Evolutionary conservation across 768 basidiomycete genomes (phyloP), one percentile per base, ranked within the genome.

Genomic region (Rubroboletus satanas): DNA sequence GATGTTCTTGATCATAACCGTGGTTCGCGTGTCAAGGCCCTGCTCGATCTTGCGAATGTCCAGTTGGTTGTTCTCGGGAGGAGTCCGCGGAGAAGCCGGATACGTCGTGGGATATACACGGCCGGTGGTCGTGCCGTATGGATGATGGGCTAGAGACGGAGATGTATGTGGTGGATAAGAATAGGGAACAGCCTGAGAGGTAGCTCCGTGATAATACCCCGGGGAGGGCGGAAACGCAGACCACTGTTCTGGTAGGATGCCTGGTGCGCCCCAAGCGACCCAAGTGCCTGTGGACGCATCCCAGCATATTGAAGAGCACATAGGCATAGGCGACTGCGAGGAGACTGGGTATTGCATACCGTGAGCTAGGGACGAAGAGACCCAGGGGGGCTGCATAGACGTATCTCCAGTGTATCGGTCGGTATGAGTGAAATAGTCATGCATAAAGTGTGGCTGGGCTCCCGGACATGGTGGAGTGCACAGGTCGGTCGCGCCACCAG

Each of bases 1-100:
- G 43, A 95, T 90, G 64, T 95, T 95, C 73, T 93, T 92, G 58
- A 90, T 83, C 88, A 91, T 92, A 45, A 92, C 84, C 29, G 91
- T 92, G 33, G 90, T 90, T 32, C 91, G 78, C 35, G 85, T 90
- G 62, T 93, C 90, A 55, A 77, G 70, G 5, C 93, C 93, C 31
- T 79, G 80, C 68, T 88, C 88, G 62, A 95, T 93, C 54, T 78
- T 78, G 41, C 74, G 77, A 12, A 93, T 70, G 68, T 90, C 84
- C 28, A 95, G 68, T 61, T 78, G 76, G 63, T 88, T 87, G 56
- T 77, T 73, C 63, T 77, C 77, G 33, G 71, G 59, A 44, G 62
- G 59, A 44, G 55, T 49, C 37, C 65, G 67, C 52, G 71, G 62
- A 51, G 70, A 70, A 49, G 58, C 54, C 11, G 66, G 54, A 53